These are phyloP conservation scores for Sporisorium reilianum DNA, from an alignment of 1,284 basidiomycete genomes.

Conservation along the genomic window DNA sequence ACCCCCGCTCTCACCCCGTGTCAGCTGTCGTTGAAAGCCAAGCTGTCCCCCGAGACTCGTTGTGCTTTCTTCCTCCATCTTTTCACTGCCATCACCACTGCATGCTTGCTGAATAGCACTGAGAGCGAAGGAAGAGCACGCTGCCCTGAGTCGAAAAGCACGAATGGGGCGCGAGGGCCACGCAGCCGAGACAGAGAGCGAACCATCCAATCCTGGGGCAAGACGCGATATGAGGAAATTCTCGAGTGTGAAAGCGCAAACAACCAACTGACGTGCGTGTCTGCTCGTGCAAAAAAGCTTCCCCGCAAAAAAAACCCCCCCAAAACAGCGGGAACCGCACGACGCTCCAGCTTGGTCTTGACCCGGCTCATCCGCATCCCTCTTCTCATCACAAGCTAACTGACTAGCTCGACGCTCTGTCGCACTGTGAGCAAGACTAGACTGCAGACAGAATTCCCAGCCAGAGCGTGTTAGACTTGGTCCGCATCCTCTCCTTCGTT, in stretches of 20 bases:
- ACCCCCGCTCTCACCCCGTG: too few relatives aligned
- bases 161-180: too few relatives aligned
- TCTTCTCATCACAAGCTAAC: not conserved
- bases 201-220: not conserved
- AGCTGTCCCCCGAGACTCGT: too few relatives aligned
- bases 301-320: not conserved
- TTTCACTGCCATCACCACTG: too few relatives aligned
- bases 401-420: not conserved
- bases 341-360: too few relatives aligned
- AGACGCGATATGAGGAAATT: not conserved
- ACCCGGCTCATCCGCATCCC: not conserved
- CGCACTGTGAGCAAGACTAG: not conserved
- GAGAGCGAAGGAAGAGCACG: not conserved
- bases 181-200: not conserved
- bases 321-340: not conserved
- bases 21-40: too few relatives aligned
- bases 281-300: not conserved
- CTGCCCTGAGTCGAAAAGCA: too few relatives aligned
- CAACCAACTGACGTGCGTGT: not conserved
- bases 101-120: too few relatives aligned
- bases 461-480: not conserved
- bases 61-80: too few relatives aligned
- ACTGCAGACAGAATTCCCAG: not conserved
- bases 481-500: too few relatives aligned
- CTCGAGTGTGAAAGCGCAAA: not conserved